Percentiles rank a stretch among this genome's conserved stretches.
Evolutionary conservation across 164 flowering plant species (phyloP).

Genomic region (Nymphaea thermarum): DNA sequence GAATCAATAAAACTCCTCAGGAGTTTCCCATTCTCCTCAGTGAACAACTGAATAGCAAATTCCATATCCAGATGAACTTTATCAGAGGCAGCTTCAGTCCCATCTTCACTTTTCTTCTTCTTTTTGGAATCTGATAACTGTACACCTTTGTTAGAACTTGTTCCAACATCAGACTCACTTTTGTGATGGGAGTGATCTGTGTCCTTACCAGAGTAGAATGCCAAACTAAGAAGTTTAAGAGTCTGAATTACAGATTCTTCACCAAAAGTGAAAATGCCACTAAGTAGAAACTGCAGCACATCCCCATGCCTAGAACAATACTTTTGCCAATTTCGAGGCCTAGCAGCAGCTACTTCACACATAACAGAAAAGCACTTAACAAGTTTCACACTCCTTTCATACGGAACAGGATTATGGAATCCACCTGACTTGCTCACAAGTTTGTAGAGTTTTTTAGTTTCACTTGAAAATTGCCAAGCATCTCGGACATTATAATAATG

Average conservation of each 20-base stretch:
- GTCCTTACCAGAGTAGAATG: conserved; percentile 84
- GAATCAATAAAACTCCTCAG: conserved; percentile 67
- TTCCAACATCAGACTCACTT: conserved; percentile 54
- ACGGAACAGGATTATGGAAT: conserved; percentile 50
- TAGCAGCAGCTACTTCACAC: conserved; percentile 84
- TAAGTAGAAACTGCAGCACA: conserved; percentile 60
- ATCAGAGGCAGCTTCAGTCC: conserved; percentile 59
- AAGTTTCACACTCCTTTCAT: conserved; percentile 91
- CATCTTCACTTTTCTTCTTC: conserved; percentile 90
- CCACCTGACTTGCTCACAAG: conserved; percentile 81
- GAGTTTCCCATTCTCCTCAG: conserved; percentile 49
- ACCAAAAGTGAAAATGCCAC: conserved; percentile 67
- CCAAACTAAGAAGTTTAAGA: conserved; percentile 70
- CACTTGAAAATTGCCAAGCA: conserved; percentile 95
- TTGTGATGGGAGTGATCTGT: conserved; percentile 39
- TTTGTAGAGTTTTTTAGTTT: conserved; percentile 71
- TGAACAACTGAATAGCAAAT: conserved; percentile 50
- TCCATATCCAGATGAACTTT: conserved; percentile 90
- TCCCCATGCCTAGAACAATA: conserved; percentile 86
- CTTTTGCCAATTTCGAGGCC: conserved; percentile 99
- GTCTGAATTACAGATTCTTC: conserved; percentile 90
- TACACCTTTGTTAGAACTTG: conserved; percentile 35
- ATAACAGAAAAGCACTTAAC: conserved; percentile 81
- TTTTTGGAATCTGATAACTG: conserved; percentile 68
- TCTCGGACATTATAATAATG: conserved; percentile 94